Evolutionary conservation across 2,329 filamentous ascomycete genomes (phyloP), one percentile per base, ranked within the genome.

Genomic region (Claviceps pazoutovae): DNA sequence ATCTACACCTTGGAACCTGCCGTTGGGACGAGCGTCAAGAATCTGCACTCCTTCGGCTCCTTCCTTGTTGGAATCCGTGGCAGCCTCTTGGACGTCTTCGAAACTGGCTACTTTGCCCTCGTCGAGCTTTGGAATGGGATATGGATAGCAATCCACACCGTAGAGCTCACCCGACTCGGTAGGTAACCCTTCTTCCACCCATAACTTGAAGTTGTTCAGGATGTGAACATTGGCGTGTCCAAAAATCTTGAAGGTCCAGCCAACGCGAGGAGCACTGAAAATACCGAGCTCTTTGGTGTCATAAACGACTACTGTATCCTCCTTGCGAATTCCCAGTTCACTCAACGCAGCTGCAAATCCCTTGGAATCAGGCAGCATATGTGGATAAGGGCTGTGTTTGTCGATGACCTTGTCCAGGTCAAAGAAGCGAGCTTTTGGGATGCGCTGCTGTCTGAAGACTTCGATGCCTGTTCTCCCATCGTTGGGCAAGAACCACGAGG

Each of bases 401-500:
- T 98, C 90, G 62, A 93, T 88, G 64, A 95, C 79, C 61, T 82
- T 88, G 69, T 98, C 93, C 51, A 98, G 77, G 67, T 98, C 90
- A 67, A 98, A 98, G 78, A 97, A 98, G 36, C 89, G 86, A 1
- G 93, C 85, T 62, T 84, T 83, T 21, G 90, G 91, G 56, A 98
- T 93, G 61, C 88, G 87, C 64, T 83, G 80, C 64, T 88, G 79
- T 58, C 82, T 79, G 73, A 91, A 98, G 44, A 84, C 81, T 57
- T 93, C 76, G 59, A 86, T 80, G 51, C 93, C 93, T 48, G 80
- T 86, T 55, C 89, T 83, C 51, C 80, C 80, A 59, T 95, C 91
- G 67, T 95, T 97, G 56, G 93, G 93, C 56, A 98, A 79, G 64
- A 96, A 98, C 93, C 93, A 98, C 23, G 88, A 79, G 46, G 90